These are phyloP conservation scores for Pseudopyrenochaeta lycopersici DNA, from an alignment of 2,329 filamentous ascomycete species.

Conservation along the genomic window DNA sequence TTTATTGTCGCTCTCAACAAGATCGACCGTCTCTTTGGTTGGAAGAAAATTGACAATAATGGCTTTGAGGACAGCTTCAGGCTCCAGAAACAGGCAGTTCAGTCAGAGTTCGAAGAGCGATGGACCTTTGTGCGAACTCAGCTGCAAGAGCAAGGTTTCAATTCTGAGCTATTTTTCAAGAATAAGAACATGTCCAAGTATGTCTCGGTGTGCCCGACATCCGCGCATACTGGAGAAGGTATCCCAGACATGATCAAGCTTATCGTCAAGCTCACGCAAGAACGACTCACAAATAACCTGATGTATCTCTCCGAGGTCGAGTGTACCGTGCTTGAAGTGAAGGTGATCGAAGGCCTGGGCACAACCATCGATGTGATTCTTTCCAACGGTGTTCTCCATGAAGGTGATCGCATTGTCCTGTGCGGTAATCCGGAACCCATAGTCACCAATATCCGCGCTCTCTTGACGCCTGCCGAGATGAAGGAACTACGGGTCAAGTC, in stretches of 20 bases:
- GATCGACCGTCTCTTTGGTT: constrained; percentile 98
- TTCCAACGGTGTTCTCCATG: constrained; percentile 91
- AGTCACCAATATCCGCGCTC: constrained; percentile 90
- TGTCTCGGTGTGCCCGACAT: constrained; percentile 96
- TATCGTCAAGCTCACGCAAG: constrained; percentile 88
- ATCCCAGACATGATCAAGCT: constrained; percentile 99
- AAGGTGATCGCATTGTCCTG: constrained; percentile 93
- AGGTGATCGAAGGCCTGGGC: constrained; percentile 97
- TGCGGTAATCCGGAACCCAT: constrained; percentile 98
- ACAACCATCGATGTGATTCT: constrained; percentile 98
- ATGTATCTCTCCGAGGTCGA: constrained; percentile 99
- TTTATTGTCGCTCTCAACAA: constrained; percentile 99
- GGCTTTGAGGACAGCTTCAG: constrained; percentile 93
- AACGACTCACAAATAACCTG: constrained; percentile 94
- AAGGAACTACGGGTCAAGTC: constrained; percentile 96
- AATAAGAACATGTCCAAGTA: constrained; percentile 96
- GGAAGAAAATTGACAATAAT: constrained; percentile 99
- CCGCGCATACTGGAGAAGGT: constrained; percentile 98
- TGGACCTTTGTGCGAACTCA: constrained; percentile 91
- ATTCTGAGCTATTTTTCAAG: constrained; percentile 94
- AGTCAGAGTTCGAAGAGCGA: constrained; percentile 92
- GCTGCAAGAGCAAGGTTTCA: constrained; percentile 97
- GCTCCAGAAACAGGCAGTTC: constrained; percentile 89
- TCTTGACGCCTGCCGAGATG: constrained; percentile 90
- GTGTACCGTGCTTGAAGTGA: constrained; percentile 97